These are phyloP conservation scores for Oryza glaberrima DNA, from an alignment of 176 grass and related monocot genomes.

Conservation along the genomic window DNA sequence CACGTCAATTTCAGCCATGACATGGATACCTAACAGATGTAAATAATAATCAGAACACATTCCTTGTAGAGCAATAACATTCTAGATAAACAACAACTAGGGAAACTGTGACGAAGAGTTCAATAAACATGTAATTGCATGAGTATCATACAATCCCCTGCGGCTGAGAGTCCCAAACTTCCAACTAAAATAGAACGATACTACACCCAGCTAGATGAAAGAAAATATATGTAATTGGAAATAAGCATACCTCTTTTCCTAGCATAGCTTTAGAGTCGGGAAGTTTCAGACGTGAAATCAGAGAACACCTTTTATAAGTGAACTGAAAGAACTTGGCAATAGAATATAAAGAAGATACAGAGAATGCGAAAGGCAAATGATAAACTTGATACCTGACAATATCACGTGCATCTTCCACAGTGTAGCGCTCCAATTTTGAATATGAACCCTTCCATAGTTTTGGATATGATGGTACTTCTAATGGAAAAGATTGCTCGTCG, in stretches of 20 bases:
- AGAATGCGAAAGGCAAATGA: slow-evolving; percentile 24
- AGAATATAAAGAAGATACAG: slow-evolving; percentile 23
- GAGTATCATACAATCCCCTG: not conserved
- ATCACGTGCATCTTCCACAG: slow-evolving; percentile 82
- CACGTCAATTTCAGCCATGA: slow-evolving; percentile 93
- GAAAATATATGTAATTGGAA: slow-evolving; percentile 28
- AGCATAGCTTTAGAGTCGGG: slow-evolving; percentile 67
- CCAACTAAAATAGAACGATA: not conserved
- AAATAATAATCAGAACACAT: slow-evolving; percentile 24
- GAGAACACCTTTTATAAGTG: slow-evolving; percentile 36
- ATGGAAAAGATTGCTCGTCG: slow-evolving; percentile 90
- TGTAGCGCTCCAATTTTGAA: slow-evolving; percentile 79
- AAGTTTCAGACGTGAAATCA: slow-evolving; percentile 41
- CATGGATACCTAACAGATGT: slow-evolving; percentile 71
- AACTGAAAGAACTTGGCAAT: slow-evolving; percentile 3
- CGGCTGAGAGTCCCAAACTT: not conserved
- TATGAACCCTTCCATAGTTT: slow-evolving; percentile 92
- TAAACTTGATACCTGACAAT: slow-evolving; percentile 74
- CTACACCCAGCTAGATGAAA: not conserved
- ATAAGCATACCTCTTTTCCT: slow-evolving; percentile 82
- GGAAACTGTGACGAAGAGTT: not conserved
- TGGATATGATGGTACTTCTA: slow-evolving; percentile 90
- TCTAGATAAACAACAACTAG: not conserved
- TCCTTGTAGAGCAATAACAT: not conserved
- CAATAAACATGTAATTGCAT: not conserved